Percentiles rank a stretch among this genome's conserved stretches.
phyloP scores from a whole-genome alignment of 768 basidiomycete species.

The Auricularia cornea region DNA sequence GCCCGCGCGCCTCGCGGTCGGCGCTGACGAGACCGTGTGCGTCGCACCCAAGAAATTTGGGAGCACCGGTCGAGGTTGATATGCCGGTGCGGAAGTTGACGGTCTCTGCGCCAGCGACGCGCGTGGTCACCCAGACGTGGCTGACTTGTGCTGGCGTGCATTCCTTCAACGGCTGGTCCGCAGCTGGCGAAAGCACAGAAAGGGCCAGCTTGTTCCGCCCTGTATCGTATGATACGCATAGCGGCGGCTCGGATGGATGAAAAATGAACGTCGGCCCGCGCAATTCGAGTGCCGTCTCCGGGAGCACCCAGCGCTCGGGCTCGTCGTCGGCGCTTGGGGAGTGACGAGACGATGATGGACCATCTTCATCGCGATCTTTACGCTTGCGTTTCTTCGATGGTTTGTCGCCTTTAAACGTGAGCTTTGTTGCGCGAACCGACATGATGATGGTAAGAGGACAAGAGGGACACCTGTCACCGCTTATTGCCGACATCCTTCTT shows the following conservation, averaged over 20 bases:
- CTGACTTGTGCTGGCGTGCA: constrained; percentile 70
- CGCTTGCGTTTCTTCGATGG: constrained; percentile 73
- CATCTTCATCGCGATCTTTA: constrained; percentile 40
- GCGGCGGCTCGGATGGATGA: constrained; percentile 76
- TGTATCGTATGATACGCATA: constrained; percentile 70
- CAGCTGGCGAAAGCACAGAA: constrained; percentile 34
- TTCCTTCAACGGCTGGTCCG: constrained; percentile 31
- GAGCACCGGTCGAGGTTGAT: neutral
- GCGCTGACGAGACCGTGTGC: constrained; percentile 76
- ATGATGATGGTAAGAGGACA: neutral
- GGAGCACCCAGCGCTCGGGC: constrained; percentile 73
- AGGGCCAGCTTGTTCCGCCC: constrained; percentile 47
- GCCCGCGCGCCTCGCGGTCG: constrained; percentile 81
- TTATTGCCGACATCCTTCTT: no score
- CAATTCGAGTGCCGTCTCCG: constrained; percentile 61
- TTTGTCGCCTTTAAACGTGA: constrained; percentile 88
- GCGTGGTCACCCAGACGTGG: constrained; percentile 88
- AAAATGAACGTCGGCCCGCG: constrained; percentile 82
- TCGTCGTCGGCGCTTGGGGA: constrained; percentile 37
- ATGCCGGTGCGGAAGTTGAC: constrained; percentile 81
- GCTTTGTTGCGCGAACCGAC: constrained; percentile 54
- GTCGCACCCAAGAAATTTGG: constrained; percentile 77
- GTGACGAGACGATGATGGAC: neutral
- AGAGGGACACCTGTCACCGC: no score
- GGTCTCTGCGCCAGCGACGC: constrained; percentile 73